A percentile compares a stretch with the other conserved stretches of the same genome.
Conservation (phyloP, 2,329 filamentous ascomycete genomes). For the Ascochyta viciae-villosae region DNA sequence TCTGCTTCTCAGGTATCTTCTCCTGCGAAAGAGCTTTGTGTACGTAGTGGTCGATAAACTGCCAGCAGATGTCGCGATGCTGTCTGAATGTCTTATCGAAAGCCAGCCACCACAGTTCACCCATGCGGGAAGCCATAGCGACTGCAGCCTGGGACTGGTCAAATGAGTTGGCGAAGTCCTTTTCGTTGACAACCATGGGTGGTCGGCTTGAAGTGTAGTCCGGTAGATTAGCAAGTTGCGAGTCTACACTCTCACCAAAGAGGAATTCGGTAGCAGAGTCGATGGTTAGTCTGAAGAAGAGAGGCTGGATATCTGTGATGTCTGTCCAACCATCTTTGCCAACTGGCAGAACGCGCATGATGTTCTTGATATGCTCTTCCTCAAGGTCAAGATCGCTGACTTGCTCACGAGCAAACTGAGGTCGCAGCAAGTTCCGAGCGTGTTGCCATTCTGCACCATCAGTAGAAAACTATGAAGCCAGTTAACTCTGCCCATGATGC, state of each 20-base stretch:
- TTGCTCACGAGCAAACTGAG: constrained; percentile 43
- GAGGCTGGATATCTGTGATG: constrained; percentile 45
- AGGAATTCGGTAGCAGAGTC: constrained; percentile 49
- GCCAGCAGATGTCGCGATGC: constrained; percentile 37
- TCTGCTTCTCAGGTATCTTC: constrained; percentile 20
- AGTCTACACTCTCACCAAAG: constrained; percentile 46
- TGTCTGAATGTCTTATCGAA: constrained; percentile 37
- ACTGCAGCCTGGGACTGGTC: constrained; percentile 29
- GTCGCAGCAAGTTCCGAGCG: constrained; percentile 42
- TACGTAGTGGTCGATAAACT: constrained; percentile 38
- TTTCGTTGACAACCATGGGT: constrained; percentile 22
- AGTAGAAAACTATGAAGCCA: constrained; percentile 32
- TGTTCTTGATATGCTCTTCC: constrained; percentile 40
- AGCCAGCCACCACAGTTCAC: constrained; percentile 41
- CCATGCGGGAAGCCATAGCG: constrained; percentile 31
- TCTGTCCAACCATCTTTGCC: constrained; percentile 34
- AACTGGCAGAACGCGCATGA: constrained; percentile 38
- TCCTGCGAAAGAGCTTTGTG: constrained; percentile 30
- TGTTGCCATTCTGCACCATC: constrained; percentile 44
- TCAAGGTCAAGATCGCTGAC: constrained; percentile 43
- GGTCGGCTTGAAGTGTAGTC: constrained; percentile 24
- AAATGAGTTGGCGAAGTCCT: constrained; percentile 34
- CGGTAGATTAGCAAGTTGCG: constrained; percentile 32
- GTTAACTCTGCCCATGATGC: background rate
- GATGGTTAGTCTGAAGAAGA: constrained; percentile 51